Evolutionary conservation across 768 basidiomycete genomes (phyloP).

Genomic region (Leucosporidium yakuticum): DNA sequence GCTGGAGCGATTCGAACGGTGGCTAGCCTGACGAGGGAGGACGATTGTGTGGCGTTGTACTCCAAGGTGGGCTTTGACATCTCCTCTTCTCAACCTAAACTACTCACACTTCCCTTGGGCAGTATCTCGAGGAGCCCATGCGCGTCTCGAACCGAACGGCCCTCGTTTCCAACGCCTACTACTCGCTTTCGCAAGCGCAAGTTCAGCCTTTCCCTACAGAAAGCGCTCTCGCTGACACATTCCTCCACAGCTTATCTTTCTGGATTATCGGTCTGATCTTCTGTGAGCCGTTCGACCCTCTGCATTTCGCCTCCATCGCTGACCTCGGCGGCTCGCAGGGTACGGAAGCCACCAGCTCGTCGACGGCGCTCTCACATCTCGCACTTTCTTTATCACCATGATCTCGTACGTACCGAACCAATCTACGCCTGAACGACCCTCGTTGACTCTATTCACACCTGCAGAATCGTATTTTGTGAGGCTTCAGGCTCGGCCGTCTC

Average conservation of each 20-base stretch:
- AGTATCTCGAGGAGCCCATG: conserved; percentile 69
- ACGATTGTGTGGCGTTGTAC: too few species aligned
- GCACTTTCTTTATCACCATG: conserved; percentile 66
- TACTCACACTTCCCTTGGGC: too few species aligned
- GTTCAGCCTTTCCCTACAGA: neutral
- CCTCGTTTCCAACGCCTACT: conserved; percentile 50
- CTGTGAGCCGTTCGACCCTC: conserved; percentile 61
- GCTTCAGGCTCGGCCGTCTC: conserved; percentile 53
- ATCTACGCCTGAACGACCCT: too few species aligned
- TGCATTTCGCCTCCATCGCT: too few species aligned
- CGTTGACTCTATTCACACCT: neutral
- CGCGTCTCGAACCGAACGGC: conserved; percentile 59
- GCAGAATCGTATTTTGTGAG: conserved; percentile 13
- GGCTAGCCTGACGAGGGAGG: conserved; percentile 77
- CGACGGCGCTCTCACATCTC: conserved; percentile 51
- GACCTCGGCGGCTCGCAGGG: neutral
- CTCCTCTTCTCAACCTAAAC: conserved; percentile 47
- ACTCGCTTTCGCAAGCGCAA: conserved; percentile 62
- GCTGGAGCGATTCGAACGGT: conserved; percentile 86
- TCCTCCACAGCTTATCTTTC: conserved; percentile 52
- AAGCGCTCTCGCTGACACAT: too few species aligned
- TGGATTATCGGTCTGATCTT: conserved; percentile 73
- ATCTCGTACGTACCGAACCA: conserved; percentile 7
- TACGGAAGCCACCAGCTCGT: conserved; percentile 51
- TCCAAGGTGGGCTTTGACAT: too few species aligned